Conservation (phyloP, 257 asterid genomes). For the Lycium ferocissimum region DNA sequence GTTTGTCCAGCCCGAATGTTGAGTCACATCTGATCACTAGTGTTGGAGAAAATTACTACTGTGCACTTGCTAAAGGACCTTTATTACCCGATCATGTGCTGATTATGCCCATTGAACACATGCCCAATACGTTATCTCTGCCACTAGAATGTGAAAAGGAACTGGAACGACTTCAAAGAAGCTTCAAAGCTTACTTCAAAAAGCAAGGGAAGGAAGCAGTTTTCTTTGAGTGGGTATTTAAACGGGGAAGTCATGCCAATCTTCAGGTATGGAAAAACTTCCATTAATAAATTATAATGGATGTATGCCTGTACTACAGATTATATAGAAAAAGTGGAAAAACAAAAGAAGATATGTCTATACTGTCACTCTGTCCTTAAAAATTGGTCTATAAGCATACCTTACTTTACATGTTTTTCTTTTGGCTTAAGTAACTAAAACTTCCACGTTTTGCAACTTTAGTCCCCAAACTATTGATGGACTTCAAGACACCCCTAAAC, state of each 20-base stretch:
- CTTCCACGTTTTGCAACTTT: no score
- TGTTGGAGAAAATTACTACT: constrained; percentile 81
- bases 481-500: no score
- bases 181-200: constrained; percentile 78
- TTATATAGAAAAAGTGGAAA: not conserved
- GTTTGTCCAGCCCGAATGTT: constrained; percentile 81
- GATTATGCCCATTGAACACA: constrained; percentile 85
- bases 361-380: not conserved
- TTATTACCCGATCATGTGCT: constrained; percentile 85
- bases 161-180: constrained; percentile 55
- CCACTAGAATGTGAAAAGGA: constrained; percentile 76
- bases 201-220: constrained; percentile 77
- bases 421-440: no score
- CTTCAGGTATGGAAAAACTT: constrained; percentile 67
- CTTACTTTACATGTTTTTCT: not conserved
- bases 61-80: constrained; percentile 96
- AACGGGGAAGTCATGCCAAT: constrained; percentile 88
- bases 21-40: constrained; percentile 83
- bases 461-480: no score
- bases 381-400: not conserved
- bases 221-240: constrained; percentile 91
- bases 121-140: constrained; percentile 75
- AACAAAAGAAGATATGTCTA: not conserved
- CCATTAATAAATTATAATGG: not conserved
- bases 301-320: not conserved